Evolutionary conservation across 441 rosid genomes (phyloP), one percentile per base, ranked within the genome.

Genomic region (Jatropha multifida): DNA sequence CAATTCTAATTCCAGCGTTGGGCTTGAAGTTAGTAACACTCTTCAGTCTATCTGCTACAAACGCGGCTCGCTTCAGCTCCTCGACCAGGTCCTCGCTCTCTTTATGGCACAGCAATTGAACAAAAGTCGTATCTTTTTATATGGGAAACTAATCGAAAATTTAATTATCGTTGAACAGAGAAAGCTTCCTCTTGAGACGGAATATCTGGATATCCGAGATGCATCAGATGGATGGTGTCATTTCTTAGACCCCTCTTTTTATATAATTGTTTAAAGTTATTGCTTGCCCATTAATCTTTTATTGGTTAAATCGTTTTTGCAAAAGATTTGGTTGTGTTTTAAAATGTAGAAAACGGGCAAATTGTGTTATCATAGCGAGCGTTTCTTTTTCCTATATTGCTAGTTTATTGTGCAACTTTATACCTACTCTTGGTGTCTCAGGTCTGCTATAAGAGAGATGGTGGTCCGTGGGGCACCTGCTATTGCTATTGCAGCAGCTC

Each of bases 381-480:
- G 32, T 27, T 58, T 59, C 8, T 58, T 26, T 27, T 74, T 26
- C 13, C 13, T 41, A 2, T 1, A n/a, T 8, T 67, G 51, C 12
- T 12, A 62, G 2, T 12, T 27, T 64, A 51, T 5, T 32, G 7
- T 38, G n/a, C 10, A 18, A 76, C 7, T 8, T 76, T 49, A 20
- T 11, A 20, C 41, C 20, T 7, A 69, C 7, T 4, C 12, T 69
- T 42, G 20, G 27, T 84, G 62, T 61, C 49, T 68, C 59, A 92
- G 98, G 98, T 81, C 75, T 51, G 96, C 94, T 23, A 90, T 95
- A 76, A 88, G 85, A 69, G 98, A 92, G 52, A 95, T 95, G 98
- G 95, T 95, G 26, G 99, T 95, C 37, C 96, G 99, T 12, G 99
- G 98, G 75, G 99, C 98, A 54, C 99, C 99, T 64, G 99, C 99